Conservation (phyloP, 176 grass and related monocot species). For the Zea luxurians region DNA sequence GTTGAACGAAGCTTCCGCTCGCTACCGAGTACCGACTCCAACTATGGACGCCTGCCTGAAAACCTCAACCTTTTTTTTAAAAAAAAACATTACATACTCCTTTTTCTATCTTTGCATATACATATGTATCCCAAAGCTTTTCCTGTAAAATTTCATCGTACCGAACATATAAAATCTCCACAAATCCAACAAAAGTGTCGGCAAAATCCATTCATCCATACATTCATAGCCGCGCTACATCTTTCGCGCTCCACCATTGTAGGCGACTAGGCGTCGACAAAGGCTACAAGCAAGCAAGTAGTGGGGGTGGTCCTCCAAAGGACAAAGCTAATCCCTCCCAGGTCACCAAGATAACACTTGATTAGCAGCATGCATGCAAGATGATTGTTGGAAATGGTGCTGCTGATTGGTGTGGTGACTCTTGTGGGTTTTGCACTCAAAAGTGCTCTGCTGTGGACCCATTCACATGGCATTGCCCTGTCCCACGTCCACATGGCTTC, state of each 20-base stretch:
- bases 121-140: neutral
- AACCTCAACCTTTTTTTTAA: too few species aligned
- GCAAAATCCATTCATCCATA: slow-evolving; percentile 24
- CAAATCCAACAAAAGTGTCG: neutral
- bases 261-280: too few species aligned
- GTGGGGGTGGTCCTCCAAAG: neutral
- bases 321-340: neutral
- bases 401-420: slow-evolving; percentile 27
- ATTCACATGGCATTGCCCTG: slow-evolving; percentile 26
- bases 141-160: neutral
- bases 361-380: neutral
- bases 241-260: too few species aligned
- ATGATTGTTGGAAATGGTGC: slow-evolving; percentile 21
- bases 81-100: too few species aligned
- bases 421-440: slow-evolving; percentile 34
- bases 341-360: neutral
- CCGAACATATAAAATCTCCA: too few species aligned
- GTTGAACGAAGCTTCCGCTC: slow-evolving; percentile 13
- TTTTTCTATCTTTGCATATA: neutral
- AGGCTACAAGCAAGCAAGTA: too few species aligned
- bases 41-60: too few species aligned
- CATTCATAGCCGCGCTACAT: neutral
- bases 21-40: neutral
- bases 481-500: slow-evolving; percentile 42
- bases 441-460: slow-evolving; percentile 8